These are phyloP conservation scores for Vitellaria paradoxa DNA, from an alignment of 179 eudicot genomes.

Conservation along the genomic window DNA sequence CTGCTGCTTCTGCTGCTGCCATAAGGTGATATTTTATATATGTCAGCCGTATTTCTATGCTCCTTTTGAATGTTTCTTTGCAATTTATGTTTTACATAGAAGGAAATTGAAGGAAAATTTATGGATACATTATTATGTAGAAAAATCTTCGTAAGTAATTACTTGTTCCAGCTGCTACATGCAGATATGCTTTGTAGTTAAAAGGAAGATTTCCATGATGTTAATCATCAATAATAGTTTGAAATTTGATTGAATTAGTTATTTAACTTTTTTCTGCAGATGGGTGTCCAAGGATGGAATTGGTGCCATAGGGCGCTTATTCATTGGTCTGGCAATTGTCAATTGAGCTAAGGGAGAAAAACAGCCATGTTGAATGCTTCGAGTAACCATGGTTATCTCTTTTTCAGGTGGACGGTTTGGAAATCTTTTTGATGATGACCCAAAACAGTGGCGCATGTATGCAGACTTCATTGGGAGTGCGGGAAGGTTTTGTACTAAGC, in stretches of 20 bases:
- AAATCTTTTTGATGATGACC: slow-evolving; percentile 90
- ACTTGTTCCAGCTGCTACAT: not conserved
- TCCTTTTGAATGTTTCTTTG: not conserved
- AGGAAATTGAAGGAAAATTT: slow-evolving; percentile 5
- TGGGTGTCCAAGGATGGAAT: slow-evolving; percentile 99
- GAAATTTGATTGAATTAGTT: slow-evolving; percentile 1
- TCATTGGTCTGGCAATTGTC: slow-evolving; percentile 61
- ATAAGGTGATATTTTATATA: slow-evolving; percentile 51
- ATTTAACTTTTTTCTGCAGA: slow-evolving; percentile 36
- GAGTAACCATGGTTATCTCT: slow-evolving; percentile 19
- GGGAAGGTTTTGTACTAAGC: slow-evolving; percentile 58
- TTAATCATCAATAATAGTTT: not conserved
- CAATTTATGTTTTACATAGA: not conserved
- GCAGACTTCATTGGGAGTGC: slow-evolving; percentile 99
- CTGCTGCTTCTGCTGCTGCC: slow-evolving; percentile 97
- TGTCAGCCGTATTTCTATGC: slow-evolving; percentile 3
- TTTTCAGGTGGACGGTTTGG: slow-evolving; percentile 90
- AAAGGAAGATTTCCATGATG: not conserved
- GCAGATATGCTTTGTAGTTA: not conserved
- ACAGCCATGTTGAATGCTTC: slow-evolving; percentile 14
- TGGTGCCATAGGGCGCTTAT: slow-evolving; percentile 94
- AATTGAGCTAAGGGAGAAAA: slow-evolving; percentile 21
- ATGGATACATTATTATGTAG: not conserved
- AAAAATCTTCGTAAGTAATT: not conserved
- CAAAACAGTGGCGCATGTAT: slow-evolving; percentile 97